phyloP scores from a whole-genome alignment of 179 eudicot genomes.

The Nepenthes alata region DNA sequence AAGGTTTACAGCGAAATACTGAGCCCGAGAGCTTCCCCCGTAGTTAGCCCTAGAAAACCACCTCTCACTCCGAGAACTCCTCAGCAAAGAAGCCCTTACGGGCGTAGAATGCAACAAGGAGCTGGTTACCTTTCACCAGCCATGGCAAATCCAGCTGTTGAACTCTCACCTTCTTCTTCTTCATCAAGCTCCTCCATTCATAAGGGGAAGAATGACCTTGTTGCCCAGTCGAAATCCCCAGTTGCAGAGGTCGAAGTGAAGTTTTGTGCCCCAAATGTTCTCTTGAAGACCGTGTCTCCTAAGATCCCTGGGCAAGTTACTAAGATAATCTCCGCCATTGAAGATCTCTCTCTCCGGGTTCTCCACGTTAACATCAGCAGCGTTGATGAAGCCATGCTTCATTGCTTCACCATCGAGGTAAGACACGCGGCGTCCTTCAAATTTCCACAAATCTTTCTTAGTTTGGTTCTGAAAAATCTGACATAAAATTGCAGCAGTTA shows the following conservation, averaged over 20 bases:
- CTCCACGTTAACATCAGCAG: constrained; percentile 54
- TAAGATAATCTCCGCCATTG: constrained; percentile 58
- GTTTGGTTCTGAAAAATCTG: too few species aligned
- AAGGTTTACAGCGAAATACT: constrained; percentile 68
- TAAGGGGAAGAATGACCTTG: constrained; percentile 32
- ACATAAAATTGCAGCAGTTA: too few species aligned
- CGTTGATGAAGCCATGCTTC: constrained; percentile 64
- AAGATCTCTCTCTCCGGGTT: constrained; percentile 63
- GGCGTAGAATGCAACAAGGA: neutral
- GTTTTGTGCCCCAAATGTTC: constrained; percentile 62
- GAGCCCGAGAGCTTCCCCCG: constrained; percentile 73
- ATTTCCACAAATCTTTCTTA: too few species aligned
- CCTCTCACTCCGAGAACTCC: constrained; percentile 93
- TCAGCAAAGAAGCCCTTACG: constrained; percentile 63
- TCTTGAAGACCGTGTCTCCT: constrained; percentile 60
- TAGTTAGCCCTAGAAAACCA: constrained; percentile 53
- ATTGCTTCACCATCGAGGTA: constrained; percentile 91
- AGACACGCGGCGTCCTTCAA: neutral
- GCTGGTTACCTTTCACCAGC: constrained; percentile 2
- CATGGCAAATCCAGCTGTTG: neutral
- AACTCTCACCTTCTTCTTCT: constrained; percentile 12
- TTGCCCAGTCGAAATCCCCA: constrained; percentile 60
- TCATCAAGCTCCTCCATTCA: constrained; percentile 22
- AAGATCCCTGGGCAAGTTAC: constrained; percentile 57
- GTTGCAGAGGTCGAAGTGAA: constrained; percentile 86